phyloP scores from a whole-genome alignment of 768 basidiomycete genomes.

The Serendipita sp. region DNA sequence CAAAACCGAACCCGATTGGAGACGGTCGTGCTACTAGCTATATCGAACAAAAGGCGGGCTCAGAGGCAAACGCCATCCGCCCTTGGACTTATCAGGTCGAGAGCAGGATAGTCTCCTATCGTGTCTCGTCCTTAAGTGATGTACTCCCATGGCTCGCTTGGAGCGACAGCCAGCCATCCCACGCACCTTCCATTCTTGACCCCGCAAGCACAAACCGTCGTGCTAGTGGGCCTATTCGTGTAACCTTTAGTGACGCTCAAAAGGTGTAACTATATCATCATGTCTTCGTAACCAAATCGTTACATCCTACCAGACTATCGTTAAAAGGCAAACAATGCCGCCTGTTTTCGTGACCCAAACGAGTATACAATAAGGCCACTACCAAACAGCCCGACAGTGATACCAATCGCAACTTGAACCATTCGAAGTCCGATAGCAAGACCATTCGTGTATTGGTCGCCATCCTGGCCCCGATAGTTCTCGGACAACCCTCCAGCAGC shows the following conservation, averaged over 20 bases:
- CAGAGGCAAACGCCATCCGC: not conserved
- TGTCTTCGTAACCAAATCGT: not conserved
- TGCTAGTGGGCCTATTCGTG: no score
- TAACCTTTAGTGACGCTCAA: no score
- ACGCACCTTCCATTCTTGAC: not conserved
- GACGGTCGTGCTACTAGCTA: not conserved
- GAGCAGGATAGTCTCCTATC: not conserved
- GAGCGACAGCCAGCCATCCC: not conserved
- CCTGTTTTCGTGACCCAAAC: conserved; percentile 70
- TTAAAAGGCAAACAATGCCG: conserved; percentile 74
- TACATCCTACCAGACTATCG: not conserved
- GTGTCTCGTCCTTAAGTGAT: not conserved
- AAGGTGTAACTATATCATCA: no score
- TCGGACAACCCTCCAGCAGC: conserved; percentile 68
- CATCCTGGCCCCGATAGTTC: conserved; percentile 15
- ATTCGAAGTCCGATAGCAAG: conserved; percentile 75
- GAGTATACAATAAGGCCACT: conserved; percentile 77
- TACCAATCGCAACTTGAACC: conserved; percentile 78
- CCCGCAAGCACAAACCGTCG: no score
- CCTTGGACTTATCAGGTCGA: not conserved
- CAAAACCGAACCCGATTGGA: not conserved
- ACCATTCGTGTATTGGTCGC: conserved; percentile 40
- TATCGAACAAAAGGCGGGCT: not conserved
- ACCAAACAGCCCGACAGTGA: conserved; percentile 79
- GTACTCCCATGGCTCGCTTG: not conserved